Evolutionary conservation across 2,329 filamentous ascomycete species (phyloP), one percentile per base, ranked within the genome.

Genomic region (Cladophialophora immunda): DNA sequence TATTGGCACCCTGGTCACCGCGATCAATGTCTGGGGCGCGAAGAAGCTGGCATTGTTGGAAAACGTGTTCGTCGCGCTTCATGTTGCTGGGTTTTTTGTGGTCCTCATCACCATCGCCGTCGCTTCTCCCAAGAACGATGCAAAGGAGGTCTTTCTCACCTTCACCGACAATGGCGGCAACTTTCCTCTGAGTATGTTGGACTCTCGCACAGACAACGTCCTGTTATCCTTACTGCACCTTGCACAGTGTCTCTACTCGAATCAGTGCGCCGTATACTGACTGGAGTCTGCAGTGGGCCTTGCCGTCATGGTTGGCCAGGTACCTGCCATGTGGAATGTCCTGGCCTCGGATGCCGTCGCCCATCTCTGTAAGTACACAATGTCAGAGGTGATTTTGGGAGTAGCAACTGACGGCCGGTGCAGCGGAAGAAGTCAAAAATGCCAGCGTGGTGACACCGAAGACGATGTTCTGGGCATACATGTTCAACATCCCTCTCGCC

Each of bases 371-470:
- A 61, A 38, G 58, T 27, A 27, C 13, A n/a, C n/a, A 1, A 8
- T 1, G 9, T 15, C 22, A 15, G 11, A 2, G 11, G 7, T 22
- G 47, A 34, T 29, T 17, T 34, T 9, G 8, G n/a, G 19, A 22
- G 27, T 47, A 38, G 25, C 19, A 45, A 61, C 58, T 61, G 27
- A 61, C 47, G 15, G 34, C 11, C 30, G 7, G n/a, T 19, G 29
- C 29, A 72, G 80, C 82, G 4, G 83, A 85, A 72, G 83, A 85
- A 70, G 80, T 84, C 34, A 78, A 80, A 50, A 78, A 84, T 45
- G 81, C 83, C 1, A 77, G 79, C 2, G 71, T 77, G 29, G 80
- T 80, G 59, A 80, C 84, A 2, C 83, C 83, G 0, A 74, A 78
- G 22, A 58, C 58, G 9, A 66, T 85, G 64, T 75, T 81, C 61